These are phyloP conservation scores for Rhizopogon rudus DNA, from an alignment of 768 basidiomycete species.

Conservation along the genomic window DNA sequence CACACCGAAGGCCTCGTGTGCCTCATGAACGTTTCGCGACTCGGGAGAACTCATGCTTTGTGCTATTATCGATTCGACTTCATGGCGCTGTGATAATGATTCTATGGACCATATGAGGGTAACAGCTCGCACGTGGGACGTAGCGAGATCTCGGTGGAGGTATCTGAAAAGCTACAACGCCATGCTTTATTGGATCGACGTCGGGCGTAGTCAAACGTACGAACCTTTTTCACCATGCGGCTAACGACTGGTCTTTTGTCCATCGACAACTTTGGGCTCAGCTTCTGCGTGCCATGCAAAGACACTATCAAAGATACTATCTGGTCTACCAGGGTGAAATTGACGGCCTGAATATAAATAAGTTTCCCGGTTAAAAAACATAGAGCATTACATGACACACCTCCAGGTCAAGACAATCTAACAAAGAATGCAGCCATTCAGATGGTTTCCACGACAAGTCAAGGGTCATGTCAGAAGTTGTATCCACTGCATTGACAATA, in stretches of 20 bases:
- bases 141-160: constrained; percentile 56
- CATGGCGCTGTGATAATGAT: constrained; percentile 42
- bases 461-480: constrained; percentile 24
- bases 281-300: constrained; percentile 42
- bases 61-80: constrained; percentile 79
- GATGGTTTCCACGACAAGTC: constrained; percentile 54
- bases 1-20: constrained; percentile 86
- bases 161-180: constrained; percentile 60
- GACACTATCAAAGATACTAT: constrained; percentile 50
- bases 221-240: constrained; percentile 52
- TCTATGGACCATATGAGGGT: constrained; percentile 82
- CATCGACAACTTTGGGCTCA: constrained; percentile 51
- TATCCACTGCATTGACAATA: constrained; percentile 41
- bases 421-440: constrained; percentile 55
- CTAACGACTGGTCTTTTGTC: constrained; percentile 51
- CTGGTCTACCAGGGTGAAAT: constrained; percentile 69
- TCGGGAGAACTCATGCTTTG: constrained; percentile 60
- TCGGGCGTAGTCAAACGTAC: constrained; percentile 5
- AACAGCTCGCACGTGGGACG: constrained; percentile 80
- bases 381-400: constrained; percentile 27
- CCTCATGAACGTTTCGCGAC: constrained; percentile 41
- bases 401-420: constrained; percentile 52
- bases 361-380: constrained; percentile 8
- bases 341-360: constrained; percentile 37
- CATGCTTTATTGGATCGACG: constrained; percentile 2